Percentiles rank a stretch among this genome's conserved stretches.
These are phyloP conservation scores for Agastache rugosa DNA, from an alignment of 257 asterid genomes.

Conservation along the genomic window DNA sequence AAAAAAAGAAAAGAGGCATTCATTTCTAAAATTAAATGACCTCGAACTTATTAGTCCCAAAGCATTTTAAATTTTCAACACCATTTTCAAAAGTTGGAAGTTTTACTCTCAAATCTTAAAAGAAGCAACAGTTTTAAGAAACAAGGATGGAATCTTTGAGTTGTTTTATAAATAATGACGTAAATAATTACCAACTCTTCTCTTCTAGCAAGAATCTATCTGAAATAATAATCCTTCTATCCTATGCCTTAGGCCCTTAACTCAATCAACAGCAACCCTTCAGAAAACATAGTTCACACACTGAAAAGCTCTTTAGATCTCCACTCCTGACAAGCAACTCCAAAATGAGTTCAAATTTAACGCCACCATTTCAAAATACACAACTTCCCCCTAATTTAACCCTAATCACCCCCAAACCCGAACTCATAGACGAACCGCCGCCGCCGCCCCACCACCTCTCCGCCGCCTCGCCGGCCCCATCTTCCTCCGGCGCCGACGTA, in stretches of 20 bases:
- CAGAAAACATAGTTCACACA: neutral
- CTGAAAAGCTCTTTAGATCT: neutral
- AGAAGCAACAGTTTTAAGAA: neutral
- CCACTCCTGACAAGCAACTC: neutral
- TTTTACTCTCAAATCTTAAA: too few species aligned
- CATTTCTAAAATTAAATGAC: too few species aligned
- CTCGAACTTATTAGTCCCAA: too few species aligned
- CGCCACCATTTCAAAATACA: constrained; percentile 44
- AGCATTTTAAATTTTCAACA: too few species aligned
- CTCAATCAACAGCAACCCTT: neutral
- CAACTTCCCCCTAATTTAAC: constrained; percentile 35
- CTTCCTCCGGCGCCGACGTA: constrained; percentile 41
- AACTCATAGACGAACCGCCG: constrained; percentile 55
- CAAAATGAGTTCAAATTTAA: constrained; percentile 39
- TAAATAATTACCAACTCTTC: neutral
- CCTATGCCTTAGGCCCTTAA: too few species aligned
- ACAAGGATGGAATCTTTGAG: neutral
- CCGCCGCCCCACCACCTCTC: constrained; percentile 8
- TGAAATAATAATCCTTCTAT: too few species aligned
- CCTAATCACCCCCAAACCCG: constrained; percentile 48
- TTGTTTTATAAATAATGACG: neutral
- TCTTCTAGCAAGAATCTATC: too few species aligned
- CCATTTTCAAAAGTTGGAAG: too few species aligned
- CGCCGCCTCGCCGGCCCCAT: constrained; percentile 20
- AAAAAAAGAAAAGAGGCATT: too few species aligned